Base-by-base conservation (phyloP, 2,329 filamentous ascomycete genomes). In the Paecilomyces dactylethromorphus region DNA sequence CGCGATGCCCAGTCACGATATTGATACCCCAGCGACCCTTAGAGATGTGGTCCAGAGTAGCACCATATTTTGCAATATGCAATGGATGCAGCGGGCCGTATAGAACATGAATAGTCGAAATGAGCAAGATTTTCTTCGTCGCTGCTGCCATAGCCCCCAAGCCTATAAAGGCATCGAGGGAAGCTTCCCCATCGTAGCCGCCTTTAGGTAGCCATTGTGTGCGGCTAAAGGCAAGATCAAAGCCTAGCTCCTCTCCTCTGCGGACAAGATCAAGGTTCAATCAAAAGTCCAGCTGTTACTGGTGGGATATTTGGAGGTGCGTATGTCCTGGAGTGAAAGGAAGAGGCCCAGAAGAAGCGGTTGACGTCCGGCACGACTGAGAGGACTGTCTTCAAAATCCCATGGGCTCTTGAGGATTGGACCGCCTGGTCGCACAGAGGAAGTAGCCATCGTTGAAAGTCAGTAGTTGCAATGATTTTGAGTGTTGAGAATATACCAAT, bases 21-120 rank as follows among this genome's bases (percentile, higher is more conserved):
- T 67, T 67, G 53, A 67, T 65, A 15, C 65, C 65, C 64, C 64
- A 67, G 6, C 65, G 62, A 21, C 65, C 65, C 18, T 64, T 64
- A 29, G 64, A 57, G 57, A 67, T 66, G 45, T 66, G 64, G 45
- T 67, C 65, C 3, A 67, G 55, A 8, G 63, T 67, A 15, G 64
- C 62, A 12, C 64, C 65, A 32, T 61, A 65, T 55, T 66, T 66
- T 56, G 65, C 65, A 35, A 67, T 65, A 56, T 66, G 64, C 21
- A 66, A 55, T 5, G 65, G 65, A 53, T 66, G 65, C 13, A 67
- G 54, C 12, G 65, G 64, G 4, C 65, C 64, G 55, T 65, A 67
- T 11, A 66, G 56, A 21, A 67, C 63, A 55, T 66, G 64, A 35
- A 65, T 62, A 2, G 65, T 66, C 11, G 65, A 66, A 21, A 67